Base-by-base conservation (phyloP, 2,329 filamentous ascomycete species). In the Fusarium sp. region DNA sequence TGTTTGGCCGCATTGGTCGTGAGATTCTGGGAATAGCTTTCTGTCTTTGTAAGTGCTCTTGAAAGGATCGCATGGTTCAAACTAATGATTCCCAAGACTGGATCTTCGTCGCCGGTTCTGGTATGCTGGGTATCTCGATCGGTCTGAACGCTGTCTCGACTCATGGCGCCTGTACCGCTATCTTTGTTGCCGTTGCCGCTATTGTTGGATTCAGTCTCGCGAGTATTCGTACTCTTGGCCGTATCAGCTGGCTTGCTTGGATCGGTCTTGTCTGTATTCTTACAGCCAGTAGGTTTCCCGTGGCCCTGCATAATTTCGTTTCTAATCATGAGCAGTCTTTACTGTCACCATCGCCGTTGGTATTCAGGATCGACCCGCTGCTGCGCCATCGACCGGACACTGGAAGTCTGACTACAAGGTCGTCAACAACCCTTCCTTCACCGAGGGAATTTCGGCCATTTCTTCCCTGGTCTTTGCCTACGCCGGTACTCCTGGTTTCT, bases 1-100 rank as follows among this genome's bases (percentile, higher is more conserved):
- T 89, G 14, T 87, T 88, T 70, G 87, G 88, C 17, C 82, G 79
- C 1, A 63, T 83, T 4, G 87, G 87, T 0, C 82, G 85, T 4
- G 85, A 85, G 63, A 63, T 86, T 27, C 81, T 88, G 22, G 83
- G 80, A 5, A 69, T 75, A 47, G 75, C 79, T 6, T 81, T 83
- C 69, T 78, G 80, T 71, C 66, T 87, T 61, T 81, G 83, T 85
- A 68, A 47, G 71, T 66, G 15, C 2, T 1, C 33, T 2, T 5
- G 4, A 14, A 30, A 7, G 7, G n/a, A 0, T 0, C 1, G 9
- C 6, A 0, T 11, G 25, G 4, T 20, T 5, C 2, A 2, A n/a
- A 43, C 68, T 74, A 58, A 74, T n/a, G 33, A 2, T 6, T 1
- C 38, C 1, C 1, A 20, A 74, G 72, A 57, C 52, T 74, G 72